Percentiles rank a stretch among this genome's conserved stretches.
Evolutionary conservation across 805 yeast species (phyloP).

Genomic region (Kuraishia cidri): DNA sequence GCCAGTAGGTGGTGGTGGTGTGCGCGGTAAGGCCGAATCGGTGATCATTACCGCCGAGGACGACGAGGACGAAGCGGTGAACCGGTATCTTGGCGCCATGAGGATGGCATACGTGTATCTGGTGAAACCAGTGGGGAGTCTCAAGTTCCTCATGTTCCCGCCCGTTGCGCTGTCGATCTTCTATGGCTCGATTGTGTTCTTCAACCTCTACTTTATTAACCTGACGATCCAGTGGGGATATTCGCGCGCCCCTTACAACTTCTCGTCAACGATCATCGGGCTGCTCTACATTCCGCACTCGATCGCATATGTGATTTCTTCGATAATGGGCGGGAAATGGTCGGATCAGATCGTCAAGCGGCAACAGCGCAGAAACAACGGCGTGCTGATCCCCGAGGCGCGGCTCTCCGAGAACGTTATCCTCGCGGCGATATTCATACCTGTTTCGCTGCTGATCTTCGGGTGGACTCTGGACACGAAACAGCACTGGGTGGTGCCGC

Average conservation of each 20-base stretch:
- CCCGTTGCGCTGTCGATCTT: constrained; percentile 61
- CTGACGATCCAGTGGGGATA: constrained; percentile 60
- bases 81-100: constrained; percentile 14
- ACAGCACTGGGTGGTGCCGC: constrained; percentile 68
- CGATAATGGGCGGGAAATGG: constrained; percentile 74
- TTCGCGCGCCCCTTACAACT: constrained; percentile 59
- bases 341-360: constrained; percentile 50
- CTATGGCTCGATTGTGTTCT: constrained; percentile 66
- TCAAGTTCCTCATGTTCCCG: constrained; percentile 56
- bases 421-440: constrained; percentile 51
- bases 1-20: background rate
- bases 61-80: constrained; percentile 13
- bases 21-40: constrained; percentile 1
- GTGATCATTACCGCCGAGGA: constrained; percentile 4
- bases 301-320: constrained; percentile 63
- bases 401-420: constrained; percentile 69
- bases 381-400: constrained; percentile 65
- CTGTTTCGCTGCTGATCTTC: constrained; percentile 60
- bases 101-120: constrained; percentile 43
- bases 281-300: constrained; percentile 79
- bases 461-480: constrained; percentile 76
- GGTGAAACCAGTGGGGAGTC: constrained; percentile 51
- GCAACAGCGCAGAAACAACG: constrained; percentile 47
- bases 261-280: constrained; percentile 57
- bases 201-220: constrained; percentile 65